phyloP scores from a whole-genome alignment of 2,329 filamentous ascomycete genomes.

The Penicillium italicum region DNA sequence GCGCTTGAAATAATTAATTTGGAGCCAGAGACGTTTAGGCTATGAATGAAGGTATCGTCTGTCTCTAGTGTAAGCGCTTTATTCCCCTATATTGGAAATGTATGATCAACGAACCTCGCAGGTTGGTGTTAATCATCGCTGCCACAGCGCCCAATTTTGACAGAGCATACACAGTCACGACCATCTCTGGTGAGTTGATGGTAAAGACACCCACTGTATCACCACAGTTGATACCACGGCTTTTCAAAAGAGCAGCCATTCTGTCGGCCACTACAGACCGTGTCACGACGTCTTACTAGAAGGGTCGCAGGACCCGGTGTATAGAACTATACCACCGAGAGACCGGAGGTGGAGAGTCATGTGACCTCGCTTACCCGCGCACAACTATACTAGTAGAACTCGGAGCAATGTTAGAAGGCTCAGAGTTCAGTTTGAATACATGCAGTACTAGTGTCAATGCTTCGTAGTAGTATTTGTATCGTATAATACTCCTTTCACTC shows the following conservation, averaged over 20 bases:
- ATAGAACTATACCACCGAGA: too few species aligned
- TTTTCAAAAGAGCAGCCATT: conserved; percentile 43
- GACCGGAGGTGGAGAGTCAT: too few species aligned
- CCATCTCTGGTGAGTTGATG: conserved; percentile 50
- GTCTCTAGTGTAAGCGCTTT: neutral
- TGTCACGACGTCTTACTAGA: too few species aligned
- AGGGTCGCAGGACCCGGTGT: too few species aligned
- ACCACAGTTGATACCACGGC: conserved; percentile 35
- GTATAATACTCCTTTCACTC: too few species aligned
- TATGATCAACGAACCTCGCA: conserved; percentile 38
- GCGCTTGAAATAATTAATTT: conserved; percentile 45
- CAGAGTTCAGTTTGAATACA: too few species aligned
- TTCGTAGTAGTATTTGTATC: too few species aligned
- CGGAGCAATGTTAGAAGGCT: too few species aligned
- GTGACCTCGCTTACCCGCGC: too few species aligned
- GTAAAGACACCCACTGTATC: conserved; percentile 49
- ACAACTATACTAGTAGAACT: too few species aligned
- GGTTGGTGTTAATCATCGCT: conserved; percentile 47
- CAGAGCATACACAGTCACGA: conserved; percentile 44
- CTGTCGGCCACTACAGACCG: conserved; percentile 41
- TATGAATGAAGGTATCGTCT: conserved; percentile 47
- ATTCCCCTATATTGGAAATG: neutral
- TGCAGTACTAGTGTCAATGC: too few species aligned
- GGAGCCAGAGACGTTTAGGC: conserved; percentile 42
- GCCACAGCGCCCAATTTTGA: conserved; percentile 46